These are phyloP conservation scores for Sorghum bicolor DNA, from an alignment of 176 grass and related monocot species.

Conservation along the genomic window DNA sequence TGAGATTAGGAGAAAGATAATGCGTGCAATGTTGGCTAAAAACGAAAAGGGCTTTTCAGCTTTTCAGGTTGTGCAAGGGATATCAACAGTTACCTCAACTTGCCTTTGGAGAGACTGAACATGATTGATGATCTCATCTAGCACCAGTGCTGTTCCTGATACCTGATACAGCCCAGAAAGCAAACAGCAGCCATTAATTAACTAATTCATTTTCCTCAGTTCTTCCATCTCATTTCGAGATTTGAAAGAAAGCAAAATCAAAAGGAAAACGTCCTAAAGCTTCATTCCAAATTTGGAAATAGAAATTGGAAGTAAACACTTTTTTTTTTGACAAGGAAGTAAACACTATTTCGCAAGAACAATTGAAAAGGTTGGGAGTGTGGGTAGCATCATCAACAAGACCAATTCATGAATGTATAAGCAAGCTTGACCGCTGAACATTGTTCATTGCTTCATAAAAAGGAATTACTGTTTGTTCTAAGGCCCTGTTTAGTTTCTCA, in stretches of 20 bases:
- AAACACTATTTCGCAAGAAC: not conserved
- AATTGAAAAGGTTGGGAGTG: not conserved
- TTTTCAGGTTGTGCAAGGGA: not conserved
- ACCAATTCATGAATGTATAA: not conserved
- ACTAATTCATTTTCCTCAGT: not conserved
- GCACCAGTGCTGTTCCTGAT: slow-evolving; percentile 81
- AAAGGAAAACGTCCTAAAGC: not conserved
- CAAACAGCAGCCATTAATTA: not conserved
- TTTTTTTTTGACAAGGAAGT: too few species aligned
- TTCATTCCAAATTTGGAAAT: not conserved
- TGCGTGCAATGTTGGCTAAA: not conserved
- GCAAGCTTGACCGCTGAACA: not conserved
- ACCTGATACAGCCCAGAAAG: slow-evolving; percentile 45
- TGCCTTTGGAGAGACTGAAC: slow-evolving; percentile 94
- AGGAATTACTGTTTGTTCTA: not conserved
- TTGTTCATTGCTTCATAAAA: not conserved
- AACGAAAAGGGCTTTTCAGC: not conserved
- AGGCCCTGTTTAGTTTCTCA: too few species aligned
- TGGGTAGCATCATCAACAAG: not conserved
- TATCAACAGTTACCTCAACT: slow-evolving; percentile 64
- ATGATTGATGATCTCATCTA: slow-evolving; percentile 99
- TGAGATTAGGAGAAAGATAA: not conserved
- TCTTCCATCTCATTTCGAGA: not conserved
- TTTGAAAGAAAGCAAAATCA: not conserved
- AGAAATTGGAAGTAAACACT: not conserved